Evolutionary conservation across 169 alveolate genomes (phyloP).

Genomic region (Plasmodium gallinaceum): DNA sequence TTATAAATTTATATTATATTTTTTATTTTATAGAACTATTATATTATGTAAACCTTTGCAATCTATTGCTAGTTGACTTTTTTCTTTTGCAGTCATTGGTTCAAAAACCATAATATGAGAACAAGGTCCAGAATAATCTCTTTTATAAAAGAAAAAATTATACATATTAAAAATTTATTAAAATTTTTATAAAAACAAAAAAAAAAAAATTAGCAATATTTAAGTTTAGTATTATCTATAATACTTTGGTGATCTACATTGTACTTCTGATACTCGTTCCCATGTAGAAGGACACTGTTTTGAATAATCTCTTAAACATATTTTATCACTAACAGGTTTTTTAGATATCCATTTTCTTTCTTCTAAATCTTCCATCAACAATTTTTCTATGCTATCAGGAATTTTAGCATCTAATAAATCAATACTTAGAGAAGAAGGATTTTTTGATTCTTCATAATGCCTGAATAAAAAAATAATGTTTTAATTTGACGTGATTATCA

Average conservation of each 20-base stretch:
- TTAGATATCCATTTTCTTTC: constrained; percentile 61
- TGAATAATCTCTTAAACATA: constrained; percentile 65
- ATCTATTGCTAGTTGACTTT: constrained; percentile 44
- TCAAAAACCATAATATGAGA: constrained; percentile 64
- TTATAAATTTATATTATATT: neutral
- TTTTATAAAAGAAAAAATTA: neutral
- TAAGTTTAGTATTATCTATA: neutral
- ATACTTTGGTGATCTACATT: constrained; percentile 68
- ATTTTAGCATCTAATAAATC: constrained; percentile 64
- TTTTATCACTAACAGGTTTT: constrained; percentile 51
- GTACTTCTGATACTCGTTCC: constrained; percentile 68
- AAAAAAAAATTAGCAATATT: neutral
- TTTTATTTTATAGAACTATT: neutral
- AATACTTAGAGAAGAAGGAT: constrained; percentile 42
- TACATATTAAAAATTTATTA: neutral
- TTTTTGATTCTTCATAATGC: constrained; percentile 57
- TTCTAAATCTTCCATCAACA: constrained; percentile 62
- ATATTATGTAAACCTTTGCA: constrained; percentile 36
- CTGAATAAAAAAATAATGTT: constrained; percentile 13
- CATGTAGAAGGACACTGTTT: constrained; percentile 63
- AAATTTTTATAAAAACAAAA: constrained; percentile 8
- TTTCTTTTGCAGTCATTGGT: constrained; percentile 63
- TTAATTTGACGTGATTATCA: neutral
- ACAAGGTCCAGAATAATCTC: constrained; percentile 69
- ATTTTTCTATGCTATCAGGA: constrained; percentile 36